A percentile compares a stretch with the other conserved stretches of the same genome.
Conservation (phyloP, 148 eudicot species). For the Rhododendron molle region DNA sequence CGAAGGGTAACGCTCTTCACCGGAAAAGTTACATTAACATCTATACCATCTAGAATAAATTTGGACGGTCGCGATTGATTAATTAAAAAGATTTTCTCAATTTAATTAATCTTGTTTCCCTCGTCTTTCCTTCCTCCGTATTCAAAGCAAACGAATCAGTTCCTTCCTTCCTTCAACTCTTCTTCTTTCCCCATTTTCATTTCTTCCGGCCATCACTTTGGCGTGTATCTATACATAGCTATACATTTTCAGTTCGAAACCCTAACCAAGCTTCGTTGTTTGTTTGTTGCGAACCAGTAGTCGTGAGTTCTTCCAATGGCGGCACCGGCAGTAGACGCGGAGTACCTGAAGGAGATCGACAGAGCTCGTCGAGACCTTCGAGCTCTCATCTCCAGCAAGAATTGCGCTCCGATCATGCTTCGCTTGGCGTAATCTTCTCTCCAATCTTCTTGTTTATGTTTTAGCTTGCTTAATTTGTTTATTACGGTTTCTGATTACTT, state of each 20-base stretch:
- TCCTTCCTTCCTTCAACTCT: not conserved
- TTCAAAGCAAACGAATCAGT: slow-evolving; percentile 1
- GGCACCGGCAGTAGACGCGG: slow-evolving; percentile 32
- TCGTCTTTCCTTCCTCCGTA: not conserved
- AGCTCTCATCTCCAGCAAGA: slow-evolving; percentile 60
- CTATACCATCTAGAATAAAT: too few species aligned
- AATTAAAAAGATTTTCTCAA: too few species aligned
- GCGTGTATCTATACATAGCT: not conserved
- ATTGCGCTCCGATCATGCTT: slow-evolving; percentile 93
- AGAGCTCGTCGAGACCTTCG: slow-evolving; percentile 70
- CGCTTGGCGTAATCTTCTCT: slow-evolving; percentile 65
- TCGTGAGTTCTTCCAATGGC: slow-evolving; percentile 11
- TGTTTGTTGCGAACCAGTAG: not conserved
- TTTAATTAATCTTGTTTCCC: not conserved
- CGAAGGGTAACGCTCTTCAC: too few species aligned
- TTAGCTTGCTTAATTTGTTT: not conserved
- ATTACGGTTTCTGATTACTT: not conserved
- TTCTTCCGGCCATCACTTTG: not conserved
- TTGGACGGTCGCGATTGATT: too few species aligned
- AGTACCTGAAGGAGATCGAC: slow-evolving; percentile 66
- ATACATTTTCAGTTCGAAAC: not conserved
- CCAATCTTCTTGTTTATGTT: not conserved
- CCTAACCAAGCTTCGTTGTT: not conserved
- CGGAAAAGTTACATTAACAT: too few species aligned
- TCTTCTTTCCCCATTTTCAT: not conserved